Conservation (phyloP, 1,284 basidiomycete species). For the Moesziomyces globuligerus region DNA sequence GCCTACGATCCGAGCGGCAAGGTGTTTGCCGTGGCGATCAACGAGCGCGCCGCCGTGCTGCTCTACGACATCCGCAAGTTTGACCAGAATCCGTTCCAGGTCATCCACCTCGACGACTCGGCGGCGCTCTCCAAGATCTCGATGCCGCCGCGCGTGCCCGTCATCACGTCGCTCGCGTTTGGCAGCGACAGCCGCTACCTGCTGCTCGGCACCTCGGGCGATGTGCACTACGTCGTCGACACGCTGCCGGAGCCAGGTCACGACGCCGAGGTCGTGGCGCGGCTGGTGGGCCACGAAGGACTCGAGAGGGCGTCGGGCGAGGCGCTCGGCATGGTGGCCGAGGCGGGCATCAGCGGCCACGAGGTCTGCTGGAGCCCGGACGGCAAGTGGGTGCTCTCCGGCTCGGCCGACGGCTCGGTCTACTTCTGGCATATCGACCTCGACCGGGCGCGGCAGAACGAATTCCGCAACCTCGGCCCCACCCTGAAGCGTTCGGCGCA, state of each 20-base stretch:
- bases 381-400: slow-evolving; percentile 59
- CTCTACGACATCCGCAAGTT: slow-evolving; percentile 85
- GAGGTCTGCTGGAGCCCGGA: slow-evolving; percentile 63
- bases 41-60: slow-evolving; percentile 68
- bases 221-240: slow-evolving; percentile 82
- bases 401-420: slow-evolving; percentile 35
- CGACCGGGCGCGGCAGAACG: slow-evolving; percentile 25
- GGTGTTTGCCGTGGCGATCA: slow-evolving; percentile 92
- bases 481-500: slow-evolving; percentile 47
- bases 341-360: slow-evolving; percentile 62
- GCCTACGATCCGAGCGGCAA: slow-evolving; percentile 89
- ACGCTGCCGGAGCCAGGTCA: slow-evolving; percentile 37
- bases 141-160: slow-evolving; percentile 79
- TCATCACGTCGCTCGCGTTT: slow-evolving; percentile 90
- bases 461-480: slow-evolving; percentile 29
- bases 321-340: slow-evolving; percentile 54
- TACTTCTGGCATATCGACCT: slow-evolving; percentile 52
- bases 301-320: slow-evolving; percentile 48
- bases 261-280: slow-evolving; percentile 15
- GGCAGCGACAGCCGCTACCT: slow-evolving; percentile 85
- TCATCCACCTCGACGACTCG: slow-evolving; percentile 75
- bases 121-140: slow-evolving; percentile 55
- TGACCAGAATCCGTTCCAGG: slow-evolving; percentile 87
- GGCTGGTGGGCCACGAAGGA: slow-evolving; percentile 57
- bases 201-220: slow-evolving; percentile 89